Evolutionary conservation across 2,329 filamentous ascomycete genomes (phyloP), one percentile per base, ranked within the genome.

Genomic region (Aureobasidium lini): DNA sequence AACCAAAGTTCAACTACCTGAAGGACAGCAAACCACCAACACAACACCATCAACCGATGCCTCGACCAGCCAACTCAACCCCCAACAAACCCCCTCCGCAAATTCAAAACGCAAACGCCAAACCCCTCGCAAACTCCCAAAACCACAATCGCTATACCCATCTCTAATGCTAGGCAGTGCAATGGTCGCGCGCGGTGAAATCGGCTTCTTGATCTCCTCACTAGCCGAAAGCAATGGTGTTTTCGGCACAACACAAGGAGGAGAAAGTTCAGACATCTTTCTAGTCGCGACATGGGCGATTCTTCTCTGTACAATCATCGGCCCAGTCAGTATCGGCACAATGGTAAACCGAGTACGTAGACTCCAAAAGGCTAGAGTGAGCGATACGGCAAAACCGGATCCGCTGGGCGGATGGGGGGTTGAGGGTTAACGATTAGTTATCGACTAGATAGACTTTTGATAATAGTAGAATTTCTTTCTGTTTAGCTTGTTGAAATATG

Each of bases 161-260:
- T 79, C 84, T 0, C 77, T 80, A 0, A 84, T 92, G 2, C 72
- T 92, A 0, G 85, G 85, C 0, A 76, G 81, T 16, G 83, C 83
- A 2, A 93, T 93, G 88, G 64, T 87, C 0, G 84, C 88, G 0
- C 79, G 88, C n/a, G 88, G 89, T 0, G 89, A 94, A 69, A 89
- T 93, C 36, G 88, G 88, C 0, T 90, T 90, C 62, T 70, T 93
- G 44, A 89, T 94, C 62, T 84, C 85, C 1, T 83, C 85, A 0
- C 70, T 91, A 0, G 86, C 86, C 0, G 79, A 89, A 65, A 78
- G 72, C 5, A 73, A 75, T 13, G 77, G 78, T 0, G 74, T 82
- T 10, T 82, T 82, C 61, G 69, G 69, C 1, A 54, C 28, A 32
- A 53, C 31, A 11, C 32, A 48, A 18, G 54, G 36, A 8, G 40